These are phyloP conservation scores for Aspergillus nanangensis DNA, from an alignment of 495 filamentous ascomycete genomes.

Conservation along the genomic window DNA sequence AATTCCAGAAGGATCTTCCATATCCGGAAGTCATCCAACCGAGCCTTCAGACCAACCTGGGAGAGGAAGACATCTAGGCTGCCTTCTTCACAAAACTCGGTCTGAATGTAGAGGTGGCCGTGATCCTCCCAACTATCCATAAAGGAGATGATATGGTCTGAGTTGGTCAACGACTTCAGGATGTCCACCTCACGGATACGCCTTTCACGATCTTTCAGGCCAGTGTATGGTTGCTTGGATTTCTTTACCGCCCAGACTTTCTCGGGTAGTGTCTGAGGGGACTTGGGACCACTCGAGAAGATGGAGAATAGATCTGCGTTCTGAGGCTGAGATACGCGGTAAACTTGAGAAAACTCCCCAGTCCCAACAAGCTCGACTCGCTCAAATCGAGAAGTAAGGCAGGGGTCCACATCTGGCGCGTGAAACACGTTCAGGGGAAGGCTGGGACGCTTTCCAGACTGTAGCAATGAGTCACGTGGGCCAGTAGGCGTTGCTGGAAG, in stretches of 20 bases:
- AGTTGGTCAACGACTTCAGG: constrained; percentile 63
- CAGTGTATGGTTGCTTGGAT: constrained; percentile 69
- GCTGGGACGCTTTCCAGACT: constrained; percentile 43
- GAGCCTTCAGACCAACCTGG: constrained; percentile 71
- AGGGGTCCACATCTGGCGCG: constrained; percentile 64
- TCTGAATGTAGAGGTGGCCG: constrained; percentile 87
- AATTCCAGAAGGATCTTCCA: constrained; percentile 95
- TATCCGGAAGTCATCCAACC: constrained; percentile 93
- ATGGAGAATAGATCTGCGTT: constrained; percentile 38
- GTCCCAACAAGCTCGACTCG: constrained; percentile 72
- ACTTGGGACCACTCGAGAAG: constrained; percentile 36
- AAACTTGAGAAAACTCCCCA: constrained; percentile 92
- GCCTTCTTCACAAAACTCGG: constrained; percentile 91
- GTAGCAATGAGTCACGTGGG: constrained; percentile 55
- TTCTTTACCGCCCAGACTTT: constrained; percentile 92
- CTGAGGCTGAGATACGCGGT: constrained; percentile 60
- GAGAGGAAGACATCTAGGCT: constrained; percentile 79
- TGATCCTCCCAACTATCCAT: constrained; percentile 82
- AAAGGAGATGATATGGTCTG: constrained; percentile 79
- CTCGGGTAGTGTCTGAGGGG: constrained; percentile 39
- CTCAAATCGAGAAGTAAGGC: constrained; percentile 66
- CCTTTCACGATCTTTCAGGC: constrained; percentile 66
- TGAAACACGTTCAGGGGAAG: constrained; percentile 52
- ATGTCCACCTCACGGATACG: constrained; percentile 79
- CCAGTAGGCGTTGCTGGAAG: constrained; percentile 77